Conservation (phyloP, 192 early-diverging fungal species). For the Chytriomyces hyalinus region DNA sequence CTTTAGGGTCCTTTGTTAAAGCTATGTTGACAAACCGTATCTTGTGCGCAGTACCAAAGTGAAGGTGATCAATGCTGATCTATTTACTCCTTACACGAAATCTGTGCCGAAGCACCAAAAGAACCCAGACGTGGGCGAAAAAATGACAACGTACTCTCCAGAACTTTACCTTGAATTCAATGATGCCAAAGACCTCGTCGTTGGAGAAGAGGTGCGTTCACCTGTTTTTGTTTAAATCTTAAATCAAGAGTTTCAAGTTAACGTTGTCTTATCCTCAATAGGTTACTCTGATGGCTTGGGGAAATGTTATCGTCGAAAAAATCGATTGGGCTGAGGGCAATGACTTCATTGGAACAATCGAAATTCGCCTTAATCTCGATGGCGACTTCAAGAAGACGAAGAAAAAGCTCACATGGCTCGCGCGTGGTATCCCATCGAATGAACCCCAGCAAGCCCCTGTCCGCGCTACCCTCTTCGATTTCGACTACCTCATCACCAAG, state of each 20-base stretch:
- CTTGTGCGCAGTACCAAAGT: constrained; percentile 58
- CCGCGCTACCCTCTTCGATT: constrained; percentile 79
- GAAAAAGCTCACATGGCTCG: constrained; percentile 98
- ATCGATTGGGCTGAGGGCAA: constrained; percentile 65
- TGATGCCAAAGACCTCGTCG: constrained; percentile 80
- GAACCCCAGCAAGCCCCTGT: constrained; percentile 64
- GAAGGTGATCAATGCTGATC: constrained; percentile 63
- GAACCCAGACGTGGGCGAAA: constrained; percentile 89
- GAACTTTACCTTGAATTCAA: constrained; percentile 82
- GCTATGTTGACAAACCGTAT: constrained; percentile 18
- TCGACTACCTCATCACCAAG: constrained; percentile 98
- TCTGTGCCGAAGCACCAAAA: constrained; percentile 93
- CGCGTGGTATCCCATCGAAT: constrained; percentile 46
- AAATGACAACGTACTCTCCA: constrained; percentile 79
- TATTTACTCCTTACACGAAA: constrained; percentile 60
- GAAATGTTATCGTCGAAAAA: constrained; percentile 87
- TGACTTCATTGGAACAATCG: constrained; percentile 60
- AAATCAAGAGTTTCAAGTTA: too few relatives aligned
- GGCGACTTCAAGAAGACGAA: constrained; percentile 99
- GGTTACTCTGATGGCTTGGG: constrained; percentile 98
- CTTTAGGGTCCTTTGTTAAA: constrained; percentile 22
- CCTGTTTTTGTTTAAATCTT: not conserved
- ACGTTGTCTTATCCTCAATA: too few relatives aligned
- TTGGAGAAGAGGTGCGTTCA: constrained; percentile 78
- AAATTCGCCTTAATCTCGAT: constrained; percentile 80